Evolutionary conservation across 2,329 filamentous ascomycete species (phyloP).

Genomic region (Cadophora sp.): DNA sequence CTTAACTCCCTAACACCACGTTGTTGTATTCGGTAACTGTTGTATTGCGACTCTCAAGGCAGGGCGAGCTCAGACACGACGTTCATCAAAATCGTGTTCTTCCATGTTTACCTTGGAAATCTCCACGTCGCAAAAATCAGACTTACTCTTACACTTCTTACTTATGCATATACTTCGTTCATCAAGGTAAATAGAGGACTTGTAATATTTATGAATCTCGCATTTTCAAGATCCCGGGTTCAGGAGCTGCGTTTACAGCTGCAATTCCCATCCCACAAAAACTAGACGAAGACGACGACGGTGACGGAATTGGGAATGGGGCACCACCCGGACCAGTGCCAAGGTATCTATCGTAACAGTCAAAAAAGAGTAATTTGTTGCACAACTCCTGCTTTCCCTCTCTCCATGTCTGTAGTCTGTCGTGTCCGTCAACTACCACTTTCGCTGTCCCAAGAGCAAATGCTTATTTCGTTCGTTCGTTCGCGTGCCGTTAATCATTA

Average conservation of each 20-base stretch:
- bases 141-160: too few species aligned
- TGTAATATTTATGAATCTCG: not conserved
- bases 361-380: not conserved
- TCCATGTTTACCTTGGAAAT: too few species aligned
- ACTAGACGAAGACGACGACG: not conserved
- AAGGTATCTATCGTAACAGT: conserved; percentile 6
- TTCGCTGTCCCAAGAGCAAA: conserved; percentile 36
- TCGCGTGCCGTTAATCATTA: conserved; percentile 21
- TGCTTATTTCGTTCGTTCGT: conserved; percentile 27
- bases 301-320: not conserved
- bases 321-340: not conserved
- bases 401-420: not conserved
- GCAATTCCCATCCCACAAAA: not conserved
- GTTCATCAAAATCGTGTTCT: not conserved
- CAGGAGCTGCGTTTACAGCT: not conserved
- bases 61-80: not conserved
- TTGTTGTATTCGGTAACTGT: too few species aligned
- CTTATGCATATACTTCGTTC: too few species aligned
- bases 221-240: not conserved
- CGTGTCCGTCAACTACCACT: conserved; percentile 4
- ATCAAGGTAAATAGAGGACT: not conserved
- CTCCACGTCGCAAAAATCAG: too few species aligned
- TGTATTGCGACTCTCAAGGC: too few species aligned
- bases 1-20: not conserved
- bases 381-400: not conserved